Conservation (phyloP, 495 filamentous ascomycete species). For the Penicillium fimorum region DNA sequence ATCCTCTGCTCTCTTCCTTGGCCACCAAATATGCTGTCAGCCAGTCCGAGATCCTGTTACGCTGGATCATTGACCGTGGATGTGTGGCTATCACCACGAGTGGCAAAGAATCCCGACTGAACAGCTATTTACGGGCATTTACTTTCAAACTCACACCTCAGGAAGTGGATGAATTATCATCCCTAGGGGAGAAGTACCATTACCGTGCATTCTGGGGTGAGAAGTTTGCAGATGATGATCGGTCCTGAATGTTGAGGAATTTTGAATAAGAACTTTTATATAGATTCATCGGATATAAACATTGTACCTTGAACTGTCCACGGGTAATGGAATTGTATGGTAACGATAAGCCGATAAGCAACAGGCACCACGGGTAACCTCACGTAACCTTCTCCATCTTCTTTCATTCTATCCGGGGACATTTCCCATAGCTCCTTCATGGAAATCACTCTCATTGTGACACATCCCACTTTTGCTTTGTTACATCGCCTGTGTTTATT, state of each 20-base stretch:
- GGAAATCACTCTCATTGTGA: conserved; percentile 7
- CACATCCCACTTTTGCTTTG: neutral
- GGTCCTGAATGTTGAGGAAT: conserved; percentile 35
- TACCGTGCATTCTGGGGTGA: conserved; percentile 65
- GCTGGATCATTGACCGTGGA: conserved; percentile 81
- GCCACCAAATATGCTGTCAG: conserved; percentile 77
- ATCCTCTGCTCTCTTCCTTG: conserved; percentile 56
- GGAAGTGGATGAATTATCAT: conserved; percentile 67
- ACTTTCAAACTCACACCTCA: conserved; percentile 69
- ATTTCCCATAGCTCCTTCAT: conserved; percentile 7
- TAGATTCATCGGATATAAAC: too few relatives aligned
- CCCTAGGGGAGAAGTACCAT: conserved; percentile 63
- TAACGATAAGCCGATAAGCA: conserved; percentile 14
- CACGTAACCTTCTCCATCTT: conserved; percentile 10
- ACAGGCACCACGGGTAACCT: conserved; percentile 1
- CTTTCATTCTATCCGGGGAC: conserved; percentile 8
- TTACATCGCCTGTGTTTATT: neutral
- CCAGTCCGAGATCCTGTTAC: conserved; percentile 63
- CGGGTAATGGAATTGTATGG: neutral
- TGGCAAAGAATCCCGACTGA: conserved; percentile 66
- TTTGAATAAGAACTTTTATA: too few relatives aligned
- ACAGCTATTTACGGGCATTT: conserved; percentile 58
- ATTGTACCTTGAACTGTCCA: neutral
- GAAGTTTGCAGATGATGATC: conserved; percentile 60
- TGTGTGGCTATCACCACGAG: conserved; percentile 77